Evolutionary conservation across 139 green algal genomes (phyloP), one percentile per base, ranked within the genome.

Genomic region (Micractinium sp.): DNA sequence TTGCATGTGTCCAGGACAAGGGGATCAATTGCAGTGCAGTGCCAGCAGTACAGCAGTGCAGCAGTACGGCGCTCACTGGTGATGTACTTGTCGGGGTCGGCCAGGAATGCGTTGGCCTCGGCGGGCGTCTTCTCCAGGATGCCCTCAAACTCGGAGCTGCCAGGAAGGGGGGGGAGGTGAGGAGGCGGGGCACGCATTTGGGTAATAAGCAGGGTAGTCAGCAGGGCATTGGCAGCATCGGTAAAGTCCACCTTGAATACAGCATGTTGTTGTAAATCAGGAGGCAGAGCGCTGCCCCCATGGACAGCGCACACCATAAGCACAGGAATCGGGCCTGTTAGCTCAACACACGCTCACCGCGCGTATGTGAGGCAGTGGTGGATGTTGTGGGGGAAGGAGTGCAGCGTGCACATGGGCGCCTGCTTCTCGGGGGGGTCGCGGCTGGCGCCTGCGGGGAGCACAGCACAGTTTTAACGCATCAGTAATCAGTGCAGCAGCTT

Each of bases 361-460:
- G 97, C 97, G 94, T 96, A 99, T 20, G 97, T 99, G 73, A 98
- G 92, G 93, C 96, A 98, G 92, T 98, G 96, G 91, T 99, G 96
- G 92, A 99, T 99, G 94, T 99, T 99, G 96, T 99, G 98, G 35
- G 98, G 98, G 96, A 99, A 99, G 86, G 95, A 98, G 95, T 99
- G 98, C 81, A 99, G 87, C 1, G 98, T 99, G 94, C 98, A 99
- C 98, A 99, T 99, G 63, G 98, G 98, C 20, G 98, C 97, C 92
- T 98, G 95, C 93, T 98, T 98, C 92, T 99, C 97, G 0, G 97
- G 97, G 3, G 97, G 97, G 90, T 99, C 97, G 22, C 97, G 89
- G 36, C 91, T 95, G 4, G 96, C 96, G 38, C 96, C 92, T 94
- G 92, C 63, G 47, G 47, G 47, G 47, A 9, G 47, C 47, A n/a